A percentile compares a stretch with the other conserved stretches of the same genome.
These are phyloP conservation scores for Erythrobasidium yunnanense DNA, from an alignment of 768 basidiomycete genomes.

Conservation along the genomic window DNA sequence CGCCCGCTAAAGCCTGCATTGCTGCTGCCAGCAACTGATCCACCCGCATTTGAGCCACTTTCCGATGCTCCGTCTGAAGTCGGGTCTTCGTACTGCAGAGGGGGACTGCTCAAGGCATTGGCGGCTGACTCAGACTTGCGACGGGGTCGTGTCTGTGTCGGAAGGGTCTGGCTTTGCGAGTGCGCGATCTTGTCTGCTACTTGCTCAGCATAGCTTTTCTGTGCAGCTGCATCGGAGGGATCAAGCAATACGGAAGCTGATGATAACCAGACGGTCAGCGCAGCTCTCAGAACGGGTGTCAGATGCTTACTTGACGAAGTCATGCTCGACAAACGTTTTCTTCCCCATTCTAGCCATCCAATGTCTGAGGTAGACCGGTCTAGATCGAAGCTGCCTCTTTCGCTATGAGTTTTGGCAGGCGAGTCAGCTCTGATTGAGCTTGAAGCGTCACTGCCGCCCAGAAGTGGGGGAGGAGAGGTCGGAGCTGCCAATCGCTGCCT, in stretches of 20 bases:
- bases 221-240: not conserved
- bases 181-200: conserved; percentile 13
- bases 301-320: conserved; percentile 12
- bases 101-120: not conserved
- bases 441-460: conserved; percentile 3
- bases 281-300: not conserved
- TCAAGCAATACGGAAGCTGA: conserved; percentile 17
- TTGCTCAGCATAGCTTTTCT: conserved; percentile 15
- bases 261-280: not conserved
- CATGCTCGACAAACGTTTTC: conserved; percentile 25
- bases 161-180: not conserved
- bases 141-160: not conserved
- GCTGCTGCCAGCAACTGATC: no score
- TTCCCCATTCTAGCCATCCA: conserved; percentile 24
- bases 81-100: no score
- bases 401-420: conserved; percentile 12
- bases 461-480: not conserved
- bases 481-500: not conserved
- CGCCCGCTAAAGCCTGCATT: not conserved
- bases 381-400: conserved; percentile 19
- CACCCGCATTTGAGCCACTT: not conserved
- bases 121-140: conserved; percentile 18
- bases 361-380: conserved; percentile 24
- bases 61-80: no score
- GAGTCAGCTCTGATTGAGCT: not conserved